Base-by-base conservation (phyloP, 139 green algal species). In the Micractinium conductrix region DNA sequence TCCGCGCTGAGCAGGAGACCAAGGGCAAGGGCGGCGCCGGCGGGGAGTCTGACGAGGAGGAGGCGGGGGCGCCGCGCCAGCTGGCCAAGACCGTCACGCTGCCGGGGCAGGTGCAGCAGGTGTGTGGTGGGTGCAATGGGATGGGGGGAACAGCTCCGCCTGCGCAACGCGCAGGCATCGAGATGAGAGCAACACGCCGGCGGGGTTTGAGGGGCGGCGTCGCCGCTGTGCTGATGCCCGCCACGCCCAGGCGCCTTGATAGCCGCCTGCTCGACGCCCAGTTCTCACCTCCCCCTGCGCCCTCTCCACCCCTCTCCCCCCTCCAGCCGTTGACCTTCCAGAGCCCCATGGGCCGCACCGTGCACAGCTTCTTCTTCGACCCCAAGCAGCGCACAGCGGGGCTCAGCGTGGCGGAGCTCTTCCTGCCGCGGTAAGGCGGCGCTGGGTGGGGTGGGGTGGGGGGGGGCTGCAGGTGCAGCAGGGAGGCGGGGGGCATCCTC, bases 361-460 rank as follows among this genome's bases (percentile, higher is more conserved):
- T 85, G 26, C 93, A 89, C 80, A 73, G 83, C 53, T 90, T 91
- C 44, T 78, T 97, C 50, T 95, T 96, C 73, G 72, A 90, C 19
- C 48, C 81, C 35, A 78, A 73, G 62, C 78, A 81, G 35, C 80
- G 67, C 12, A 58, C 62, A 5, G 21, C 30, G 16, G 78, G 78
- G 17, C 42, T 74, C 19, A 42, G 62, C 1, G 60, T 62, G 60
- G 43, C 65, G 0, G 80, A 85, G 69, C 69, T 93, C 72, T 98
- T 97, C 87, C 85, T 94, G 45, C 93, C 93, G 12, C 38, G 62
- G 76, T 82, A 38, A n/a, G n/a, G n/a, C n/a, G n/a, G n/a, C n/a
- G n/a, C n/a, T n/a, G n/a, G n/a, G n/a, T n/a, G n/a, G n/a, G n/a
- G n/a, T n/a, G n/a, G n/a, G n/a, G n/a, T n/a, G n/a, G n/a, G n/a